Conservation (phyloP, 345 rosid species). For the Gynandropsis gynandra region DNA sequence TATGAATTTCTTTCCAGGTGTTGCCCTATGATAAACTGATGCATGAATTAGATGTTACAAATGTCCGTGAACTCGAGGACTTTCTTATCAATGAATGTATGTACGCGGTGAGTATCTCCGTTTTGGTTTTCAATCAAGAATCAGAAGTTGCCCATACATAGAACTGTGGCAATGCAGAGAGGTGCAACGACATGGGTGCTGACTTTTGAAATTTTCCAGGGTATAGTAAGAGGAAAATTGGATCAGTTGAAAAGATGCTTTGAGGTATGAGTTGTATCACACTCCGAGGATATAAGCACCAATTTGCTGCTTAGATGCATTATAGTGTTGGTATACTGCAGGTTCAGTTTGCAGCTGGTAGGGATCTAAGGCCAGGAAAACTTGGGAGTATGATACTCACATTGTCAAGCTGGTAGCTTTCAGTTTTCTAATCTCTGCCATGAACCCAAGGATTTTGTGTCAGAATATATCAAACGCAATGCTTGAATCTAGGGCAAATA, state of each 20-base stretch:
- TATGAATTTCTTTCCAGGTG: slow-evolving; percentile 37
- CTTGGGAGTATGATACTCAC: slow-evolving; percentile 79
- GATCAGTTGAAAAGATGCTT: slow-evolving; percentile 92
- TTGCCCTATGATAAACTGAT: slow-evolving; percentile 77
- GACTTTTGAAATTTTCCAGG: slow-evolving; percentile 36
- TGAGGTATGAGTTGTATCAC: slow-evolving; percentile 48
- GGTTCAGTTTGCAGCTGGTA: slow-evolving; percentile 97
- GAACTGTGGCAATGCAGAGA: neutral
- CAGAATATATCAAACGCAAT: neutral
- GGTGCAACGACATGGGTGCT: neutral
- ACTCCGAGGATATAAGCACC: neutral
- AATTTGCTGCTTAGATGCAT: neutral
- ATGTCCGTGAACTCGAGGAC: slow-evolving; percentile 98
- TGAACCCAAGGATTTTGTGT: neutral
- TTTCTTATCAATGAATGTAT: slow-evolving; percentile 97
- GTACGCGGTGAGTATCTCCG: slow-evolving; percentile 61
- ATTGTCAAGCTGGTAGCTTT: slow-evolving; percentile 70
- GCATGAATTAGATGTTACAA: slow-evolving; percentile 80
- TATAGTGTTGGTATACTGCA: slow-evolving; percentile 24
- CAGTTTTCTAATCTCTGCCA: slow-evolving; percentile 1
- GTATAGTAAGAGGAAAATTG: slow-evolving; percentile 92
- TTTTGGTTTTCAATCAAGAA: neutral
- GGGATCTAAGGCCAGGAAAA: slow-evolving; percentile 91
- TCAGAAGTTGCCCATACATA: slow-evolving; percentile 1
- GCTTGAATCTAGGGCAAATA: slow-evolving; percentile 1